Percentiles rank a stretch among this genome's conserved stretches.
phyloP scores from a whole-genome alignment of 805 yeast genomes.

The Saccharomycodes ludwigii region DNA sequence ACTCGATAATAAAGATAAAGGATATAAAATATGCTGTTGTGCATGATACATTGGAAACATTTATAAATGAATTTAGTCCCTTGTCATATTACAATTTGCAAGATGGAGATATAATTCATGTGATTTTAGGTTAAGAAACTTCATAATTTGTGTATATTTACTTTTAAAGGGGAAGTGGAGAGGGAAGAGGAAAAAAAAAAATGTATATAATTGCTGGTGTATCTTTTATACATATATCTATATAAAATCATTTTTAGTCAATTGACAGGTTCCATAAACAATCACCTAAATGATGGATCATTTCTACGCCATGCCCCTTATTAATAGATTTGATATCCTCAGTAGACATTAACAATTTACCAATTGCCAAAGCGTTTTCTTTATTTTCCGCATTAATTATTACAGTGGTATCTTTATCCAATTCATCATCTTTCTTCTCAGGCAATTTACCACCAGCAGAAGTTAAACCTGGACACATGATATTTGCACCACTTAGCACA shows the following conservation, averaged over 20 bases:
- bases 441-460: slow-evolving; percentile 78
- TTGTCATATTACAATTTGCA: slow-evolving; percentile 10
- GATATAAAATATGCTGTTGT: slow-evolving; percentile 2
- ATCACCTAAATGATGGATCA: slow-evolving; percentile 77
- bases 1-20: slow-evolving; percentile 3
- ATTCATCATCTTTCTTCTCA: slow-evolving; percentile 41
- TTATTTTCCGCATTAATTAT: slow-evolving; percentile 87
- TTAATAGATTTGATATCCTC: slow-evolving; percentile 74
- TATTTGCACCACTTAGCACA: slow-evolving; percentile 89
- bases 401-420: slow-evolving; percentile 59
- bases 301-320: slow-evolving; percentile 83
- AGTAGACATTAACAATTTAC: slow-evolving; percentile 77
- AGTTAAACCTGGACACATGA: slow-evolving; percentile 93
- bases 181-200: slow-evolving; percentile 1
- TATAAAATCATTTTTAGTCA: background rate
- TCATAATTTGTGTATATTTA: background rate
- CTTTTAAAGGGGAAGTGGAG: background rate
- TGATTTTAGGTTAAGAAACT: slow-evolving; percentile 3
- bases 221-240: background rate
- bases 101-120: slow-evolving; percentile 8
- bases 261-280: slow-evolving; percentile 55
- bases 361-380: slow-evolving; percentile 81
- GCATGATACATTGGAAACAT: slow-evolving; percentile 5
- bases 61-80: slow-evolving; percentile 13
- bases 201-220: background rate